Evolutionary conservation across 805 yeast genomes (phyloP), one percentile per base, ranked within the genome.

Genomic region (Kazachstania africana): DNA sequence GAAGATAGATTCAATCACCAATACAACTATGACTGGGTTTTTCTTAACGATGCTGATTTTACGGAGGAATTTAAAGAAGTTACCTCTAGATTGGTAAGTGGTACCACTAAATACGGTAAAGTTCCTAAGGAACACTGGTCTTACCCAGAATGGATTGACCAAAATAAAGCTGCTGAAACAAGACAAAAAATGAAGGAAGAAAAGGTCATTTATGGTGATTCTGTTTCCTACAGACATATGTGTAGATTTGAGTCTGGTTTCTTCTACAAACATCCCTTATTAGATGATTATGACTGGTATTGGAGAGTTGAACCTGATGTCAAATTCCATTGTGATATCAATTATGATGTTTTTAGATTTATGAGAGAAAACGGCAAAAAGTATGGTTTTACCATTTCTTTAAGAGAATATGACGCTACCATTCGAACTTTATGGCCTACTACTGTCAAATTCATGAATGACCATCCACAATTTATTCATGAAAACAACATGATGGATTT

Each of bases 271-370:
- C 91, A 82, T 52, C 77, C 77, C 26, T 50, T 79, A 36, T 54
- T 85, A 66, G 64, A 63, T 34, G 77, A 81, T n/a, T 84, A 75
- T 55, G 84, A 80, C 38, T 85, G 78, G 68, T 85, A 85, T 65
- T 85, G 95, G 95, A 74, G 95, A 60, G 94, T 85, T 34, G 95
- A 85, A 58, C 95, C 95, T 13, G 81, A 75, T 52, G 70, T 80
- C 53, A 70, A 71, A 55, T 70, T 84, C 45, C 77, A 65, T 59
- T 84, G 95, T 65, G 94, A 85, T 57, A 63, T 85, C 36, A 74
- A 77, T 48, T 78, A 75, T 56, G 94, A 81, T 55, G 63, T 78
- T 19, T 83, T 83, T 71, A 74, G 77, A 58, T 82, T 66, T 57
- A 81, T 83, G 94, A 65, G 68, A 43, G 88, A 80, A 41, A 77